Conservation (phyloP, 257 asterid genomes). For the Jacaranda copaia region DNA sequence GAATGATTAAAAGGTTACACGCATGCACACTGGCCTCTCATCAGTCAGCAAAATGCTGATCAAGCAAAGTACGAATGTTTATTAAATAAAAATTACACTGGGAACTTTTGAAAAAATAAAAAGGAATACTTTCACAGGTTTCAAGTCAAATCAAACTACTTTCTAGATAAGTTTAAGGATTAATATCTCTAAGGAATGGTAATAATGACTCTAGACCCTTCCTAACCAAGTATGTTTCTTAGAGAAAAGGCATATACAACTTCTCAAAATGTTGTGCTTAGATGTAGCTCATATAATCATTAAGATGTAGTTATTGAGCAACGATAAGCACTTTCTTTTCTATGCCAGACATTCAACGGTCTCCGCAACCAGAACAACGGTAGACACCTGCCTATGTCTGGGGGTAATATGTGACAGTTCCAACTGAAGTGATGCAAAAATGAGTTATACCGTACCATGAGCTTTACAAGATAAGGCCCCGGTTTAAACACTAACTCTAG, state of each 20-base stretch:
- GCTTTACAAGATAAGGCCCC: neutral
- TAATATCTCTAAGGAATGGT: neutral
- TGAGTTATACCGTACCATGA: neutral
- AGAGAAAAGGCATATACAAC: neutral
- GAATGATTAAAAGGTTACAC: no score
- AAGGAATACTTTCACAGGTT: no score
- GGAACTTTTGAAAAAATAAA: no score
- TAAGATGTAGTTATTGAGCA: slow-evolving; percentile 26
- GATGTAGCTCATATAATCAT: slow-evolving; percentile 36
- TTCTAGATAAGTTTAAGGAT: neutral
- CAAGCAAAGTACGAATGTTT: no score
- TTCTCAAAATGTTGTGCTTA: slow-evolving; percentile 22
- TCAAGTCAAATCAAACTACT: neutral
- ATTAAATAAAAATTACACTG: no score
- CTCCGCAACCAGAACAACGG: slow-evolving; percentile 33
- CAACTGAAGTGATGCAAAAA: neutral
- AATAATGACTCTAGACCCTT: neutral
- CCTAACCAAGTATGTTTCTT: no score
- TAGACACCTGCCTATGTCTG: slow-evolving; percentile 41
- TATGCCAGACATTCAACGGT: slow-evolving; percentile 42
- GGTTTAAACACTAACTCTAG: no score
- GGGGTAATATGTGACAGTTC: neutral
- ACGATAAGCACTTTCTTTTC: slow-evolving; percentile 31
- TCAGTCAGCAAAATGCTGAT: no score
- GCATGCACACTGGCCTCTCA: no score